Evolutionary conservation across 331 rosid genomes (phyloP).

Genomic region (Saraca asoca): DNA sequence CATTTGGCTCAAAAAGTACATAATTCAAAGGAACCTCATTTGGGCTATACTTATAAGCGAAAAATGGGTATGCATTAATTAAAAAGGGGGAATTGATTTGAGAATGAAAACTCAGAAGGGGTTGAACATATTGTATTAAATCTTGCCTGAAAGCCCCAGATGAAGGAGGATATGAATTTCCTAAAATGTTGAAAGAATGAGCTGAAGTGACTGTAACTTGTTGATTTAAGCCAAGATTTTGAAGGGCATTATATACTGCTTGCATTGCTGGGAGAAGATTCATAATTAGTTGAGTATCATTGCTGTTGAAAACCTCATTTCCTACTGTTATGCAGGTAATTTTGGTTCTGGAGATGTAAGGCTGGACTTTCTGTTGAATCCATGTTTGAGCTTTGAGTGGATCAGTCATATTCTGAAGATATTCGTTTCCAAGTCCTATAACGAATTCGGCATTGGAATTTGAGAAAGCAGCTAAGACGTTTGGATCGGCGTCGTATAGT

Average conservation of each 20-base stretch:
- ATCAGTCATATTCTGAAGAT: slow-evolving; percentile 60
- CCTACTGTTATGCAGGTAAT: slow-evolving; percentile 81
- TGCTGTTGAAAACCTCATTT: slow-evolving; percentile 62
- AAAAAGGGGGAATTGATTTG: slow-evolving; percentile 72
- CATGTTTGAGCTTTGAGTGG: slow-evolving; percentile 67
- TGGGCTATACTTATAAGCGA: slow-evolving; percentile 75
- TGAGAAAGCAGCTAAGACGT: slow-evolving; percentile 76
- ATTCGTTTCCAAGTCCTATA: slow-evolving; percentile 68
- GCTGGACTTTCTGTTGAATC: slow-evolving; percentile 63
- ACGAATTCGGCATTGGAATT: slow-evolving; percentile 72
- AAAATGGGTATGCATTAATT: slow-evolving; percentile 81
- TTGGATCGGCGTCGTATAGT: slow-evolving; percentile 90
- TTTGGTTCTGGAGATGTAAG: slow-evolving; percentile 63
- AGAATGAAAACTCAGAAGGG: slow-evolving; percentile 64
- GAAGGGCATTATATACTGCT: slow-evolving; percentile 57
- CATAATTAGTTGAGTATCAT: slow-evolving; percentile 41
- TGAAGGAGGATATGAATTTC: slow-evolving; percentile 76
- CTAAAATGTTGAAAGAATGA: slow-evolving; percentile 63
- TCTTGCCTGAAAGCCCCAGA: slow-evolving; percentile 59
- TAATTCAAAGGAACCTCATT: slow-evolving; percentile 54
- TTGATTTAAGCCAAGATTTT: slow-evolving; percentile 58
- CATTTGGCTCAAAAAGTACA: slow-evolving; percentile 76
- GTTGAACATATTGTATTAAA: slow-evolving; percentile 58
- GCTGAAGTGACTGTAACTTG: slow-evolving; percentile 74
- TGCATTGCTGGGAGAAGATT: slow-evolving; percentile 85